Evolutionary conservation across 352 stramenopile genomes (phyloP), one percentile per base, ranked within the genome.

Genomic region (Aphanomyces stellatus): DNA sequence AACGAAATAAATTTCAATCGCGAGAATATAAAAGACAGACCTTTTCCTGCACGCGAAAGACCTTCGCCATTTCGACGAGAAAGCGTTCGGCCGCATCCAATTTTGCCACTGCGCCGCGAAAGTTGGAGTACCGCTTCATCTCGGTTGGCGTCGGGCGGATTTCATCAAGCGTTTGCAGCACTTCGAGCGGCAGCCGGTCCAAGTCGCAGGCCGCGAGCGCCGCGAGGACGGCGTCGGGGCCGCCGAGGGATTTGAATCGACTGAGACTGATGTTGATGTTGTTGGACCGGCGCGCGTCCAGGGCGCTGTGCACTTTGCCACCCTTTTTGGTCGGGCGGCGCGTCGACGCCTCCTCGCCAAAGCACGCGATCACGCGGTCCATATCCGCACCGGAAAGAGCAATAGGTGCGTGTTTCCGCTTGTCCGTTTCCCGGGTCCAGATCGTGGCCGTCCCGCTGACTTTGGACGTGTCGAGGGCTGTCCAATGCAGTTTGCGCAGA

Each of bases 401-500:
- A 31, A 93, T 88, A 1, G 85, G 85, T 51, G 85, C 85, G 8
- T 78, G 82, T 40, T 85, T 84, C 2, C 82, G 73, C 34, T 81
- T 76, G 15, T 78, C 64, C 0, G 85, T 93, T 4, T 85, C 73
- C 40, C 82, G 79, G 55, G 75, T 75, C 85, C 85, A 93, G 72
- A 93, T 93, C 13, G 85, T 88, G 33, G 80, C 72, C 13, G 73
- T 76, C 15, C 71, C 76, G 19, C 73, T 76, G 22, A 74, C 76
- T 53, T 79, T 80, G 53, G 78, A 77, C 7, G 74, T 72, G 62
- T 91, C 82, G 40, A 93, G 62, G 35, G 60, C 89, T 17, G 81
- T 90, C 85, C 85, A 93, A 49, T 93, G 83, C 8, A 93, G 78
- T 67, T 93, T 93, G 13, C 85, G 81, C 46, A 93, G 85, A 1